phyloP scores from a whole-genome alignment of 202 grass and related monocot genomes.

The Cymbopogon flexuosus region DNA sequence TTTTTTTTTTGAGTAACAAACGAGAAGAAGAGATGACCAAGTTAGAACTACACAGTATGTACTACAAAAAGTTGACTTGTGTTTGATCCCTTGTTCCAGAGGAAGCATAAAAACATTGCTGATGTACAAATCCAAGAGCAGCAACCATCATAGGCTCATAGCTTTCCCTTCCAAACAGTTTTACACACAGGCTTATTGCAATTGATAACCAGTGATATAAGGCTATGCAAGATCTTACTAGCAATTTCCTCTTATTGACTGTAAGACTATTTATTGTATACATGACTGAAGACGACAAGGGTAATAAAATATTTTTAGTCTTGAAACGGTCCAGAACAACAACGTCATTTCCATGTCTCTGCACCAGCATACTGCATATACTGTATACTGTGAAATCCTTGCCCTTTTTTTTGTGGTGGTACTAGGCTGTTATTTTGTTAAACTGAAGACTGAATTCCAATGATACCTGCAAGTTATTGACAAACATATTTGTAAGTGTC shows the following conservation, averaged over 20 bases:
- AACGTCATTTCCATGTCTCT: slow-evolving; percentile 11
- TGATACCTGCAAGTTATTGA: slow-evolving; percentile 42
- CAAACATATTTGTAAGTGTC: neutral
- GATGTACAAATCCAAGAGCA: neutral
- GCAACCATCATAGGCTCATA: neutral
- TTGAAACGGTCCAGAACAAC: slow-evolving; percentile 7
- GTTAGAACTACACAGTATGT: neutral
- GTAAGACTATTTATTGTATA: slow-evolving; percentile 2
- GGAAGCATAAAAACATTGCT: neutral
- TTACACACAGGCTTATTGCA: neutral
- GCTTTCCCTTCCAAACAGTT: neutral
- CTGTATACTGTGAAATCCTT: neutral
- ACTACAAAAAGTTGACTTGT: neutral
- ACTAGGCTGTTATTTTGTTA: slow-evolving; percentile 20
- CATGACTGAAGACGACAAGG: slow-evolving; percentile 3
- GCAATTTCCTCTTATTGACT: neutral
- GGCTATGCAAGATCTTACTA: neutral
- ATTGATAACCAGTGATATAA: neutral
- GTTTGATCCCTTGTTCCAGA: neutral
- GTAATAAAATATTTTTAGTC: neutral
- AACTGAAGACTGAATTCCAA: slow-evolving; percentile 50
- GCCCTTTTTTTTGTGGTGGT: neutral
- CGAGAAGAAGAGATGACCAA: neutral
- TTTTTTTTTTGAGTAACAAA: too few relatives aligned
- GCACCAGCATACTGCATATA: neutral